These are phyloP conservation scores for Teunomyces gatunensis DNA, from an alignment of 805 yeast species.

Conservation along the genomic window DNA sequence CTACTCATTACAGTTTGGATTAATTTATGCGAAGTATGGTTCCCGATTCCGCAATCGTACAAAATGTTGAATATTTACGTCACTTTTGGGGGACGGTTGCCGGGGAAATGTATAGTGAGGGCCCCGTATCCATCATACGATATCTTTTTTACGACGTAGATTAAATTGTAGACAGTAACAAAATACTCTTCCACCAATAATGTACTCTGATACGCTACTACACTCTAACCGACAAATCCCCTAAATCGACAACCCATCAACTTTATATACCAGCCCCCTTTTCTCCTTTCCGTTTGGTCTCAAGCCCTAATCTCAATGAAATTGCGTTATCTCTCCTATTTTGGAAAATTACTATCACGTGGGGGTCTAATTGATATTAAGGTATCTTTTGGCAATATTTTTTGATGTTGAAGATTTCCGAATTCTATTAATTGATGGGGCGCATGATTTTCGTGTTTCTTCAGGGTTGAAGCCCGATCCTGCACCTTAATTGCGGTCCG, in stretches of 20 bases:
- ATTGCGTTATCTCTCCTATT: neutral
- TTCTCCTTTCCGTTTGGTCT: neutral
- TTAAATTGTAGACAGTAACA: neutral
- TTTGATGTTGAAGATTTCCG: neutral
- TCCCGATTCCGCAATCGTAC: too few relatives aligned
- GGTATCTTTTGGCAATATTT: neutral
- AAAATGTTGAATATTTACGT: neutral
- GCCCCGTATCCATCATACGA: neutral
- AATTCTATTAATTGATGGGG: neutral
- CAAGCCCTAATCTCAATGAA: neutral
- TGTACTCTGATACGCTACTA: too few relatives aligned
- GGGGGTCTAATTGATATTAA: neutral
- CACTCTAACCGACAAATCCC: too few relatives aligned
- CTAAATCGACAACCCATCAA: too few relatives aligned
- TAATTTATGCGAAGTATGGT: too few relatives aligned
- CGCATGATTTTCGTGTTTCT: neutral
- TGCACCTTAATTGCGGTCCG: neutral
- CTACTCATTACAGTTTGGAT: too few relatives aligned
- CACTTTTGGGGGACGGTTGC: neutral
- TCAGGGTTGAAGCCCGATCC: conserved; percentile 5
- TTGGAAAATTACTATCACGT: neutral
- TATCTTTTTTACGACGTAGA: neutral
- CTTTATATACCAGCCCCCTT: too few relatives aligned
- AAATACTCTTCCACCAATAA: too few relatives aligned
- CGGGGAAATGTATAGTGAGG: neutral